Evolutionary conservation across 2,329 filamentous ascomycete genomes (phyloP).

Genomic region (Paecilomyces sp.): DNA sequence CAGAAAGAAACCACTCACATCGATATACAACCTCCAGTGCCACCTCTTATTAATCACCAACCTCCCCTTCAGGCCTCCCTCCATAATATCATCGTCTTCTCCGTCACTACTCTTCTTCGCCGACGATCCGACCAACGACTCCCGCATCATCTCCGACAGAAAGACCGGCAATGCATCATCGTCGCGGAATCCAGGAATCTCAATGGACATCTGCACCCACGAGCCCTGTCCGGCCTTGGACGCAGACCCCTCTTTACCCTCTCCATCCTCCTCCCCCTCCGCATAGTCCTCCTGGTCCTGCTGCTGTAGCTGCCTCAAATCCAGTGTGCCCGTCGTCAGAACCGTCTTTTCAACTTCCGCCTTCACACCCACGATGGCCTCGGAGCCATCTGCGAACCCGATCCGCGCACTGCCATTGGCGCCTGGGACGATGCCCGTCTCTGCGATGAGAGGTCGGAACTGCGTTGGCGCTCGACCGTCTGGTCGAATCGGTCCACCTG

Average conservation of each 20-base stretch:
- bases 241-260: slow-evolving; percentile 15
- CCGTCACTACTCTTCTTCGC: slow-evolving; percentile 67
- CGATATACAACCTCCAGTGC: slow-evolving; percentile 94
- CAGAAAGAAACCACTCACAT: slow-evolving; percentile 52
- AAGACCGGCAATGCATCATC: slow-evolving; percentile 88
- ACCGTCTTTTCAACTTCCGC: slow-evolving; percentile 78
- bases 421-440: slow-evolving; percentile 80
- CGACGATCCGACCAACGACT: slow-evolving; percentile 69
- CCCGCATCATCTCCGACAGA: slow-evolving; percentile 76
- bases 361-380: slow-evolving; percentile 93
- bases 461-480: slow-evolving; percentile 76
- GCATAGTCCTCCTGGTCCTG: slow-evolving; percentile 18
- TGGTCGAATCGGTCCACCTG: slow-evolving; percentile 67
- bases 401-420: slow-evolving; percentile 90
- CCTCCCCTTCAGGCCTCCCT: slow-evolving; percentile 60
- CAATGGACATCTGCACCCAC: slow-evolving; percentile 87
- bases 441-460: slow-evolving; percentile 84
- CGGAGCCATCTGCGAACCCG: slow-evolving; percentile 89
- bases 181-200: slow-evolving; percentile 84
- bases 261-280: slow-evolving; percentile 13
- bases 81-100: slow-evolving; percentile 68
- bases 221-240: slow-evolving; percentile 44
- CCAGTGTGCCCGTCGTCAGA: slow-evolving; percentile 26
- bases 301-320: slow-evolving; percentile 34
- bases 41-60: slow-evolving; percentile 84